Base-by-base conservation (phyloP, 768 basidiomycete genomes). In the Tulasnella sp. region DNA sequence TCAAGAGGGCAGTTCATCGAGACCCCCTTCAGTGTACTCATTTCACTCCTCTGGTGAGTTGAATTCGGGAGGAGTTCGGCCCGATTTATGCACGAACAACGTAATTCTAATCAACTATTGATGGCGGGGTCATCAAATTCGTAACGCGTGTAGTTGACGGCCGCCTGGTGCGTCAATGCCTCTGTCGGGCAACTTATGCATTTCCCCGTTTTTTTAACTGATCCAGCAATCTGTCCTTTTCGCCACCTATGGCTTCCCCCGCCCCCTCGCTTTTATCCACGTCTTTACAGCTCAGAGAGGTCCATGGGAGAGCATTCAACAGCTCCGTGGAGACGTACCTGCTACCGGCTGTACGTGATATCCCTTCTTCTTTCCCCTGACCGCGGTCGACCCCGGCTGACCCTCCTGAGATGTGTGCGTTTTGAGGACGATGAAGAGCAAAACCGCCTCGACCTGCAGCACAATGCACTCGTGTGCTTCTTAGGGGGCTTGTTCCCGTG, bases 231-330 rank as follows among this genome's bases (percentile, higher is more conserved):
- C 14, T 69, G 28, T 14, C 18, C 31, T 69, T 64, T 34, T 69
- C 46, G 64, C 34, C 34, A 37, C 64, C 12, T 31, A 69, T 69
- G 64, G 64, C 28, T 37, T 69, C 64, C 64, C 64, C 64, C 34
- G 64, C 64, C 64, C 64, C 64, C 64, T 69, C 64, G 28, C 24
- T 69, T 9, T 18, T 37, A 16, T 69, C 64, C 40, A 42, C 41
- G 40, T 24, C 40, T 8, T 58, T 60, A n/a, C 77, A 80, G 79
- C 74, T 80, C 8, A 37, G 79, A 73, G 79, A 80, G 37, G 44
- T 80, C 7, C 41, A 80, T 34, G 79, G 79, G n/a, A 74, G 79
- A 80, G 72, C 79, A 31, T 74, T 80, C 41, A 80, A 80, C 41
- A 74, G 72, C 79, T 54, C 72, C 44, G 72, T 48, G 37, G 72